A percentile compares a stretch with the other conserved stretches of the same genome.
Evolutionary conservation across 345 rosid genomes (phyloP).

Genomic region (Salix caprea): DNA sequence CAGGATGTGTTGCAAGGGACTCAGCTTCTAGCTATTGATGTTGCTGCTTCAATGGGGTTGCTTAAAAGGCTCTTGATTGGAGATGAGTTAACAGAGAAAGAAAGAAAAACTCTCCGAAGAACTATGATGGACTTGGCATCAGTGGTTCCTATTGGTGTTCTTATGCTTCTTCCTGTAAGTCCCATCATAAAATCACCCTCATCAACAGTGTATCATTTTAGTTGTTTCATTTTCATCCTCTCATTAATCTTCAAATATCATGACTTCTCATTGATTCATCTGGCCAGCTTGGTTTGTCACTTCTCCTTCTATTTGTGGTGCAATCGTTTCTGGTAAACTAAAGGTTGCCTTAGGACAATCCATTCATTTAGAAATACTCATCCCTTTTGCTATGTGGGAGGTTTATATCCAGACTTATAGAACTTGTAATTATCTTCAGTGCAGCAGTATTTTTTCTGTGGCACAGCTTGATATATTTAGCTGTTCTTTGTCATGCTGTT

Average conservation of each 20-base stretch:
- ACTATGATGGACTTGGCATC: conserved; percentile 90
- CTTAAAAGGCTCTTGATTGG: conserved; percentile 69
- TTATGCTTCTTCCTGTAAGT: conserved; percentile 98
- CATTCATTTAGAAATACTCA: not conserved
- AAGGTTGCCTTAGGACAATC: not conserved
- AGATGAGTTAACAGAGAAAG: conserved; percentile 84
- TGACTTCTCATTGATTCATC: not conserved
- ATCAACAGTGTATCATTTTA: not conserved
- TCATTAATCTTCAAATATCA: not conserved
- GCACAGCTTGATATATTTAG: too few species aligned
- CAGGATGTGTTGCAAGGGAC: conserved; percentile 99
- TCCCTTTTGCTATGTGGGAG: not conserved
- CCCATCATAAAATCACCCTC: not conserved
- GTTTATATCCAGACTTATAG: not conserved
- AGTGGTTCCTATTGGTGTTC: conserved; percentile 81
- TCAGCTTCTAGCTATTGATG: conserved; percentile 90
- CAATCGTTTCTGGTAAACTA: not conserved
- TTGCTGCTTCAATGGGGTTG: conserved; percentile 74
- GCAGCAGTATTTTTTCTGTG: not conserved
- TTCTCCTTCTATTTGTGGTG: not conserved
- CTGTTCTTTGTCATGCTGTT: not conserved
- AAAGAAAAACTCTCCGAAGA: conserved; percentile 72
- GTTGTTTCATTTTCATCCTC: not conserved
- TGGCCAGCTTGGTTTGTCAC: not conserved
- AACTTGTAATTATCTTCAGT: not conserved